Conservation (phyloP, 2,329 filamentous ascomycete genomes). For the Lachnellula willkommii region DNA sequence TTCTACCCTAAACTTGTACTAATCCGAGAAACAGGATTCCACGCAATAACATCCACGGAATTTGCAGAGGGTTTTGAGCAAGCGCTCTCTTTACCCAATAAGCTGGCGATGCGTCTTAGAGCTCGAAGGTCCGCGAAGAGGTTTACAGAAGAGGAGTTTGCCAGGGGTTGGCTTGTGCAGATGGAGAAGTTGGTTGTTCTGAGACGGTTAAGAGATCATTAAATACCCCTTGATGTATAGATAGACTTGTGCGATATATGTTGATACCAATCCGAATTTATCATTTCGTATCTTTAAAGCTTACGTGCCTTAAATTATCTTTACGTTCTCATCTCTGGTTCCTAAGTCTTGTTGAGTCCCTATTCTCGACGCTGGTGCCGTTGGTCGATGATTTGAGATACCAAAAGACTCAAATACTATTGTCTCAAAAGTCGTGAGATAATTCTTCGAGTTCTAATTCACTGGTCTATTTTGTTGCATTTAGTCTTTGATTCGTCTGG, state of each 20-base stretch:
- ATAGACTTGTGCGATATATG: not conserved
- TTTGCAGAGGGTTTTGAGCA: conserved; percentile 78
- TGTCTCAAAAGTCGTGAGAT: too few species aligned
- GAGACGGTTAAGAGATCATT: conserved; percentile 5
- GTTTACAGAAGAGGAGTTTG: conserved; percentile 86
- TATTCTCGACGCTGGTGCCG: too few species aligned
- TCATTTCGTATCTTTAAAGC: too few species aligned
- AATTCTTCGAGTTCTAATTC: too few species aligned
- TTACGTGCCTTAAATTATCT: too few species aligned
- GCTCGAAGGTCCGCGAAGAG: conserved; percentile 73
- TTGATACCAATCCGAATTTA: not conserved
- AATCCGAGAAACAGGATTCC: conserved; percentile 58
- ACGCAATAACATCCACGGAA: conserved; percentile 70
- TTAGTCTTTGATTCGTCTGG: too few species aligned
- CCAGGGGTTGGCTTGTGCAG: conserved; percentile 68
- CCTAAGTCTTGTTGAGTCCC: too few species aligned
- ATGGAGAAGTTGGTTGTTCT: conserved; percentile 62
- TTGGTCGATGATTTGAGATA: too few species aligned
- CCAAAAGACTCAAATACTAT: too few species aligned
- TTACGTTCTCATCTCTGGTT: too few species aligned
- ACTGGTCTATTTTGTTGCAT: too few species aligned
- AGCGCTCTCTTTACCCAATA: conserved; percentile 67
- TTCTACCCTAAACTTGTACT: not conserved
- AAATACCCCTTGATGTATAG: conserved; percentile 1
- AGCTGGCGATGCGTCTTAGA: conserved; percentile 66